Evolutionary conservation across 306 rosid species (phyloP).

Genomic region (Cicer judaicum): DNA sequence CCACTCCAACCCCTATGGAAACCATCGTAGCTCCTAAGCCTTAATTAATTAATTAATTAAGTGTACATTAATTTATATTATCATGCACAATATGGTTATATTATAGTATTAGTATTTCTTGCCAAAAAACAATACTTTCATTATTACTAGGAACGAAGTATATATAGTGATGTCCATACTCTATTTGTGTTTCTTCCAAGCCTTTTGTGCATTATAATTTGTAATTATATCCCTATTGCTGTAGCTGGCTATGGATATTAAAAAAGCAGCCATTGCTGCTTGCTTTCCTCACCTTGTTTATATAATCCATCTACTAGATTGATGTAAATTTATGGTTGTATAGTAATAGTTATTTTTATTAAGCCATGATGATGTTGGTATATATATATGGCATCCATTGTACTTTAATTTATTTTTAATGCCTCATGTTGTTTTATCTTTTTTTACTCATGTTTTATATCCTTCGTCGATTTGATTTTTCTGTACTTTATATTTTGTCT

Average conservation of each 20-base stretch:
- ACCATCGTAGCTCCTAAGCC: constrained; percentile 37
- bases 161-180: not conserved
- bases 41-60: constrained; percentile 19
- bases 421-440: too few species aligned
- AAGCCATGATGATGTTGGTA: not conserved
- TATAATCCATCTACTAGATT: not conserved
- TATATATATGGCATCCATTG: too few species aligned
- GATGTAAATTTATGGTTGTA: not conserved
- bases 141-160: too few species aligned
- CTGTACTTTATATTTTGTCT: too few species aligned
- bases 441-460: too few species aligned
- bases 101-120: not conserved
- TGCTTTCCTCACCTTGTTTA: not conserved
- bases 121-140: too few species aligned
- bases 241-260: not conserved
- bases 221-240: not conserved
- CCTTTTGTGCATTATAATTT: not conserved
- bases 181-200: not conserved
- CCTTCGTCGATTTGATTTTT: too few species aligned
- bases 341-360: not conserved
- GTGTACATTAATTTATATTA: not conserved
- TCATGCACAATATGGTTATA: constrained; percentile 3
- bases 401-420: too few species aligned
- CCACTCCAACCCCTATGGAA: constrained; percentile 47
- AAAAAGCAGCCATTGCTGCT: not conserved